Percentiles rank a stretch among this genome's conserved stretches.
Evolutionary conservation across 768 basidiomycete genomes (phyloP).

Genomic region (Boletus fagicola): DNA sequence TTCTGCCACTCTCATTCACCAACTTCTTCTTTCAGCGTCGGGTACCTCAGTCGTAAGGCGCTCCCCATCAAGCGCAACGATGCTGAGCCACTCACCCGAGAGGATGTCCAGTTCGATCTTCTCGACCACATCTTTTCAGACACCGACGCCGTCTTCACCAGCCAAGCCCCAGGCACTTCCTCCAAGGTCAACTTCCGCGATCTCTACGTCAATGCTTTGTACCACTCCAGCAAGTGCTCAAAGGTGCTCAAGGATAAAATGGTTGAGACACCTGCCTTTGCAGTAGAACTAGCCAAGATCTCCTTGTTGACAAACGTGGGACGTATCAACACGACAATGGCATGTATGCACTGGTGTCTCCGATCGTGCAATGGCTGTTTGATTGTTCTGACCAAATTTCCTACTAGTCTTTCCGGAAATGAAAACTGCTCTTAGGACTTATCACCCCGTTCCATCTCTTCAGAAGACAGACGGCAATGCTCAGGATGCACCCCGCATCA

Average conservation of each 20-base stretch:
- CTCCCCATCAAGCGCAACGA: slow-evolving; percentile 81
- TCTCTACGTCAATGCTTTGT: slow-evolving; percentile 79
- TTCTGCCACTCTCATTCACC: slow-evolving; percentile 15
- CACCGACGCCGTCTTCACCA: slow-evolving; percentile 65
- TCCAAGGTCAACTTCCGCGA: slow-evolving; percentile 72
- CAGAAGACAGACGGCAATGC: slow-evolving; percentile 87
- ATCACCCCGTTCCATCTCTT: slow-evolving; percentile 84
- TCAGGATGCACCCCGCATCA: slow-evolving; percentile 89
- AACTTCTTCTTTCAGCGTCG: slow-evolving; percentile 39
- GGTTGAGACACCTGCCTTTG: slow-evolving; percentile 75
- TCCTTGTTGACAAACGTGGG: slow-evolving; percentile 87
- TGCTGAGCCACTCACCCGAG: slow-evolving; percentile 77
- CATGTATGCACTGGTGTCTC: slow-evolving; percentile 49
- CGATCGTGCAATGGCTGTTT: slow-evolving; percentile 4
- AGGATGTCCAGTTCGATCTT: slow-evolving; percentile 86
- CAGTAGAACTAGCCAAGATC: slow-evolving; percentile 77
- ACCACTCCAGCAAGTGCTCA: slow-evolving; percentile 80
- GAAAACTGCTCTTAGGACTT: slow-evolving; percentile 86
- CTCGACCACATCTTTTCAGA: slow-evolving; percentile 78
- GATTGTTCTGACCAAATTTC: slow-evolving; percentile 20
- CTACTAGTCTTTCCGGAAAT: slow-evolving; percentile 83
- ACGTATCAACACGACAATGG: slow-evolving; percentile 90
- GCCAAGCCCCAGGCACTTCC: slow-evolving; percentile 48
- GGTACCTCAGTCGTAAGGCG: slow-evolving; percentile 59
- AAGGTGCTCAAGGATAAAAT: slow-evolving; percentile 88